Conservation (phyloP, 176 grass and related monocot species). For the Dactylis glomerata region DNA sequence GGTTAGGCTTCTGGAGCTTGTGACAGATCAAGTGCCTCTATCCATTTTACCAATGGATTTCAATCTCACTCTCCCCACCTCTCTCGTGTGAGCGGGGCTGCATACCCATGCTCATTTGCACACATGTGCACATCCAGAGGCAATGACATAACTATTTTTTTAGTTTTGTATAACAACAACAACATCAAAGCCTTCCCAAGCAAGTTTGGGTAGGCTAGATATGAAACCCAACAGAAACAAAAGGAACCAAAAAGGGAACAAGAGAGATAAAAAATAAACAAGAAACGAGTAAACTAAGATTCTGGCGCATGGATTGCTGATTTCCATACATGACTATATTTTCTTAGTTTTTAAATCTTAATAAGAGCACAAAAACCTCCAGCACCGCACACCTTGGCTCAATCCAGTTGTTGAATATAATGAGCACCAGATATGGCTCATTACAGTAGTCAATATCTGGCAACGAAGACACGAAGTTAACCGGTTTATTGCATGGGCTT, state of each 20-base stretch:
- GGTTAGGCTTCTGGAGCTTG: conserved; percentile 43
- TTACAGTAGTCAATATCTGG: neutral
- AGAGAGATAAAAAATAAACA: too few species aligned
- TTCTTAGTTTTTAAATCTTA: neutral
- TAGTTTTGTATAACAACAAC: too few species aligned
- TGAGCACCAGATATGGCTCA: conserved; percentile 2
- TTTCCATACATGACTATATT: neutral
- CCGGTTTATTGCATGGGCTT: neutral
- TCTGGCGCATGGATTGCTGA: too few species aligned
- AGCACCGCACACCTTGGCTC: neutral
- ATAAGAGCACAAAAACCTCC: neutral
- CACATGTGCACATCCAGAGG: neutral
- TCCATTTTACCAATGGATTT: neutral
- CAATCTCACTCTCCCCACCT: neutral
- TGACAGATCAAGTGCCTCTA: neutral
- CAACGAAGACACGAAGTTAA: neutral
- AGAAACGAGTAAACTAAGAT: too few species aligned
- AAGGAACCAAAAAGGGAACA: too few species aligned
- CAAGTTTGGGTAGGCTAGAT: too few species aligned
- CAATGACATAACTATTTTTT: too few species aligned
- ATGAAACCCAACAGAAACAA: too few species aligned
- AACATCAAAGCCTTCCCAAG: too few species aligned
- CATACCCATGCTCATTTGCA: neutral
- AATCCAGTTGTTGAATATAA: neutral
- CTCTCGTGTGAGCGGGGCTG: neutral